These are phyloP conservation scores for Dalbergia cochinchinensis DNA, from an alignment of 306 rosid species.

Conservation along the genomic window DNA sequence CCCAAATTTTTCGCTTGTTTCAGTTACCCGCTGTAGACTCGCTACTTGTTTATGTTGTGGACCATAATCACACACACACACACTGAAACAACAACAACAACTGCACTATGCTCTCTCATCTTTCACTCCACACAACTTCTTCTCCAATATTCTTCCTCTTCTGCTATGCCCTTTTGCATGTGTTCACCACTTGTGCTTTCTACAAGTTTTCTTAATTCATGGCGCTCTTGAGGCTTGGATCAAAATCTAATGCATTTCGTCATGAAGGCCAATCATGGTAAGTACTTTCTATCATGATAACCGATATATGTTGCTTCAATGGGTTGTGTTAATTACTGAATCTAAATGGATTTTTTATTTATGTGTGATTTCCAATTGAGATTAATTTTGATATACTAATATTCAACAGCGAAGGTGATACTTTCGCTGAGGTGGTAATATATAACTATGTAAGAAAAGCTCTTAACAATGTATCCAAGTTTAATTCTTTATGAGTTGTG, in stretches of 20 bases:
- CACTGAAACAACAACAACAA: conserved; percentile 34
- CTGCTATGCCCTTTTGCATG: conserved; percentile 13
- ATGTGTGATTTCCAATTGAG: neutral
- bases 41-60: conserved; percentile 49
- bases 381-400: too few relatives aligned
- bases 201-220: conserved; percentile 21
- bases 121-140: conserved; percentile 23
- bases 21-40: conserved; percentile 69
- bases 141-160: conserved; percentile 3
- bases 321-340: neutral
- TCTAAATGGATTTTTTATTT: conserved; percentile 2
- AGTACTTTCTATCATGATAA: neutral
- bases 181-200: neutral
- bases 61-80: conserved; percentile 32
- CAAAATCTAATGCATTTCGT: conserved; percentile 77
- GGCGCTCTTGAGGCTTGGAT: conserved; percentile 81
- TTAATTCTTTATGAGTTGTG: neutral
- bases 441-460: too few relatives aligned
- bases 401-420: too few relatives aligned
- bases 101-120: conserved; percentile 30
- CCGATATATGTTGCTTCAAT: neutral
- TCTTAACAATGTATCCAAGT: too few relatives aligned
- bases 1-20: conserved; percentile 43
- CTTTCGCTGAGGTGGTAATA: too few relatives aligned
- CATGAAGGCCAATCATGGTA: conserved; percentile 80